Percentiles rank a stretch among this genome's conserved stretches.
Evolutionary conservation across 2,329 filamentous ascomycete genomes (phyloP).

Genomic region (Colletotrichum sp.): DNA sequence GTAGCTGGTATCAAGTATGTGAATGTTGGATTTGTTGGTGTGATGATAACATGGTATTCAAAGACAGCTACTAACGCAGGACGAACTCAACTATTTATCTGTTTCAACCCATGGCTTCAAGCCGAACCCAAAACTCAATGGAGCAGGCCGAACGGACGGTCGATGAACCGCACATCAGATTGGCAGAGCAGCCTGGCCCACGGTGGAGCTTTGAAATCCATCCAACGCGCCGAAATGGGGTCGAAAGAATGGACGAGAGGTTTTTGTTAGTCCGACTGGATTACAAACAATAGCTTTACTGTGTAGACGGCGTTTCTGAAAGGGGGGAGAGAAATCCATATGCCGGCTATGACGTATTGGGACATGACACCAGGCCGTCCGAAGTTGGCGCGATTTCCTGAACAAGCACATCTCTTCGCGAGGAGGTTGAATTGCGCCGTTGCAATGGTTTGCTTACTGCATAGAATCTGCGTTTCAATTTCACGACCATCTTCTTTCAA

Average conservation of each 20-base stretch:
- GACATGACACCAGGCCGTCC: not conserved
- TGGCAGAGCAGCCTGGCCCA: not conserved
- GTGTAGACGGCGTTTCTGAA: not conserved
- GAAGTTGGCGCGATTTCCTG: not conserved
- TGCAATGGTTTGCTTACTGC: not conserved
- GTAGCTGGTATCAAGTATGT: not conserved
- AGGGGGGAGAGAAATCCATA: not conserved
- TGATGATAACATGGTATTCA: not conserved
- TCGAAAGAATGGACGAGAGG: not conserved
- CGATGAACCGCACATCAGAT: not conserved
- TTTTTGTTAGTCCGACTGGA: not conserved
- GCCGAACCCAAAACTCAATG: not conserved
- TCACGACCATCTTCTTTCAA: not conserved
- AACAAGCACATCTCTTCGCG: not conserved
- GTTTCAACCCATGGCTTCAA: not conserved
- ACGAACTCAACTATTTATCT: not conserved
- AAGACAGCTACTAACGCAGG: not conserved
- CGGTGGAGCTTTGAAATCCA: not conserved
- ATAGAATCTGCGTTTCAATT: not conserved
- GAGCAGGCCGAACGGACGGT: not conserved
- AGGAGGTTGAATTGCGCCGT: not conserved
- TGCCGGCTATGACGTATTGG: not conserved
- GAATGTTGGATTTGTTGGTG: not conserved
- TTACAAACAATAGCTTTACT: not conserved
- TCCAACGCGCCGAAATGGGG: not conserved